Conservation (phyloP, 2,329 filamentous ascomycete species). For the Fusarium sarcochroum region DNA sequence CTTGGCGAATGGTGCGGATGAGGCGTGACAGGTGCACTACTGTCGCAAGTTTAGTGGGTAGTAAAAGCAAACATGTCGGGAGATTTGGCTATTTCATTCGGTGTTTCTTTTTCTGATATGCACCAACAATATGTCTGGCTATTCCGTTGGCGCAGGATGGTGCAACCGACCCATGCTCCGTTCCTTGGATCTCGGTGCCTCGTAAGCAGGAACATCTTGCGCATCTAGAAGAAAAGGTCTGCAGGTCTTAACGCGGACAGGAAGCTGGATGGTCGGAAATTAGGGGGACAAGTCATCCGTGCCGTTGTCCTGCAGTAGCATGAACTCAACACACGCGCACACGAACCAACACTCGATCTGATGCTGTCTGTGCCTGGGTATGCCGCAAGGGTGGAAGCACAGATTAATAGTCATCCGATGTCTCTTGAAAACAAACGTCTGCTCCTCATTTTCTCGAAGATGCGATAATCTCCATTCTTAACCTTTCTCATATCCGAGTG, state of each 20-base stretch:
- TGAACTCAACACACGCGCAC: not conserved
- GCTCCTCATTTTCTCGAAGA: not conserved
- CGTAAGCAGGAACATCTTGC: not conserved
- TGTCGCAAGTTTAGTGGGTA: too few relatives aligned
- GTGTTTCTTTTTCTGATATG: not conserved
- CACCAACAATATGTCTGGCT: not conserved
- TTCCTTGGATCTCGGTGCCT: not conserved
- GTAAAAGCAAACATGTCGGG: not conserved
- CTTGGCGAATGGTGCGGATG: too few relatives aligned
- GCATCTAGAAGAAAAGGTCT: not conserved
- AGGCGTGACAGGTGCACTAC: too few relatives aligned
- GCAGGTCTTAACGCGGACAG: not conserved
- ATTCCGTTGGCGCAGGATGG: not conserved
- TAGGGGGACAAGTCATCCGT: slow-evolving; percentile 1
- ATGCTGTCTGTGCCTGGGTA: not conserved
- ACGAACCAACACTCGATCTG: not conserved
- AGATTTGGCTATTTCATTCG: not conserved
- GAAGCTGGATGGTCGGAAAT: not conserved
- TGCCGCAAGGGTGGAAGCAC: slow-evolving; percentile 1
- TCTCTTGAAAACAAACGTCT: slow-evolving; percentile 2
- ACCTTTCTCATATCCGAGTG: not conserved
- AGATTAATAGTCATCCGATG: slow-evolving; percentile 18
- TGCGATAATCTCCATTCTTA: not conserved
- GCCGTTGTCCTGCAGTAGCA: slow-evolving; percentile 5
- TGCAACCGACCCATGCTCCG: not conserved